phyloP scores from a whole-genome alignment of 768 basidiomycete genomes.

The Leccinum ochraceum region DNA sequence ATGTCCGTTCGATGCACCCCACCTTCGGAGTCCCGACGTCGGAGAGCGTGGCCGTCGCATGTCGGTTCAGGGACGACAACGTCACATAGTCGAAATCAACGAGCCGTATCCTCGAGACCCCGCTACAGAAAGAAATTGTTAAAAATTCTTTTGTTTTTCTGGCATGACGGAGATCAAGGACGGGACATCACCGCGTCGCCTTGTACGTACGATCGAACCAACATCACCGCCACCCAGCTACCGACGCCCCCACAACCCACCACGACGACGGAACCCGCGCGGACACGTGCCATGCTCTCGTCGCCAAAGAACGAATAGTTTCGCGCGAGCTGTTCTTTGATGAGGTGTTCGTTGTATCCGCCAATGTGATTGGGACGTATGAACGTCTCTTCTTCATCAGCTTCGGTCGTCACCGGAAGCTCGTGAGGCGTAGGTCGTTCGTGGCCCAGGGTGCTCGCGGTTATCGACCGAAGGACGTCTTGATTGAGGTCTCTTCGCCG shows the following conservation, averaged over 20 bases:
- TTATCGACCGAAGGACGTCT: conserved; percentile 55
- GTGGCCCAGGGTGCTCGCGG: conserved; percentile 15
- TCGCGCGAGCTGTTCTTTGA: conserved; percentile 87
- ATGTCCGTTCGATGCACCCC: conserved; percentile 63
- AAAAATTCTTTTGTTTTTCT: neutral
- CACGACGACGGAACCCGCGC: conserved; percentile 75
- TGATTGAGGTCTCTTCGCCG: conserved; percentile 57
- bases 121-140: conserved; percentile 44
- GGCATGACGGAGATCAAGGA: neutral
- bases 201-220: conserved; percentile 76
- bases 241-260: conserved; percentile 98
- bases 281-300: conserved; percentile 78
- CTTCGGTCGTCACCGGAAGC: conserved; percentile 3
- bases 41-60: conserved; percentile 83
- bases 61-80: conserved; percentile 90
- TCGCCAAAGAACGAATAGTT: conserved; percentile 96
- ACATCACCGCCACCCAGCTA: conserved; percentile 94
- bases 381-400: conserved; percentile 16
- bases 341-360: conserved; percentile 75
- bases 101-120: conserved; percentile 74
- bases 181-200: neutral
- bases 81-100: conserved; percentile 97
- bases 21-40: conserved; percentile 97
- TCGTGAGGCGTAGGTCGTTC: neutral
- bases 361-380: conserved; percentile 20